Conservation (phyloP, 371 early-diverging fungal genomes). For the Coemansia sp. region DNA sequence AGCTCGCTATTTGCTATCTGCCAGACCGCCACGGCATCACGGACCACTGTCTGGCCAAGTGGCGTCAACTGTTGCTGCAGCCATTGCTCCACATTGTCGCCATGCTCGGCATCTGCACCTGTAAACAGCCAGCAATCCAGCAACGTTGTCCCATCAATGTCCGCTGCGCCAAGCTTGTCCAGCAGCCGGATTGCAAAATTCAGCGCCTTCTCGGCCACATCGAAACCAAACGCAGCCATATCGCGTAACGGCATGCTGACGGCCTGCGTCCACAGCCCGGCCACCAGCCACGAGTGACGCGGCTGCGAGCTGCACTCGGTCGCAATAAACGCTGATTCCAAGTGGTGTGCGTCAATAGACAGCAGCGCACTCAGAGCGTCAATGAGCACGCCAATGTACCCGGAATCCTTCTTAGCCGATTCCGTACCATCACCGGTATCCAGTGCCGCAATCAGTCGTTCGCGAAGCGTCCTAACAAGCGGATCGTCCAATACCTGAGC, state of each 20-base stretch:
- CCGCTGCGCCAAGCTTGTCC: not conserved
- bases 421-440: not conserved
- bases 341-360: not conserved
- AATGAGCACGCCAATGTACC: not conserved
- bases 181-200: not conserved
- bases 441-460: not conserved
- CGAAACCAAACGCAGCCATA: not conserved
- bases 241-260: conserved; percentile 9
- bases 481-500: not conserved
- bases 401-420: not conserved
- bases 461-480: not conserved
- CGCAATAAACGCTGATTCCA: not conserved
- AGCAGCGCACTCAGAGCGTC: not conserved
- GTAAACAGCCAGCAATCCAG: not conserved
- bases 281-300: conserved; percentile 9
- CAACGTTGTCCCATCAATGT: not conserved
- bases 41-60: conserved; percentile 17
- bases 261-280: conserved; percentile 19
- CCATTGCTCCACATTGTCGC: not conserved
- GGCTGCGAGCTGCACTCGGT: not conserved
- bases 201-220: not conserved
- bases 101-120: not conserved
- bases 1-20: not conserved
- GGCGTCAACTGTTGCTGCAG: not conserved
- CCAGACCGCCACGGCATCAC: conserved; percentile 24